These are phyloP conservation scores for Scutellaria minor DNA, from an alignment of 257 asterid species.

Conservation along the genomic window DNA sequence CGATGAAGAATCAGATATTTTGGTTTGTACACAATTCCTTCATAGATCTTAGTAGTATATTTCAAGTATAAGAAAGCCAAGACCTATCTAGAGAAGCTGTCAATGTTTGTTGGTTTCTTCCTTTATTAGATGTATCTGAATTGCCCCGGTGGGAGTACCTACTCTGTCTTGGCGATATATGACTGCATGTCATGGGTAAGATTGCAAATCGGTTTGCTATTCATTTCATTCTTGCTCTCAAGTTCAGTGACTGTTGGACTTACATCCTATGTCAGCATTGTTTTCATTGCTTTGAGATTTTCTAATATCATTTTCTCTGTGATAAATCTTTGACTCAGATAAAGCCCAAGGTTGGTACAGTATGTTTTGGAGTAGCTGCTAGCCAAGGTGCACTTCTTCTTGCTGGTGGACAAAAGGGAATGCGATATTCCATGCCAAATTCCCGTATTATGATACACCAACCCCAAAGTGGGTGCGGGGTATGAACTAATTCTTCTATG, in stretches of 20 bases:
- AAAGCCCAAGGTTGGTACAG: conserved; percentile 97
- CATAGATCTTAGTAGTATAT: conserved; percentile 10
- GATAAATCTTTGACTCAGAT: conserved; percentile 56
- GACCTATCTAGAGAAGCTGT: conserved; percentile 17
- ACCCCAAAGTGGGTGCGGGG: conserved; percentile 97
- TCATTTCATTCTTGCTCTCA: conserved; percentile 22
- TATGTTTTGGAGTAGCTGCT: conserved; percentile 94
- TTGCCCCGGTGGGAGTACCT: conserved; percentile 96
- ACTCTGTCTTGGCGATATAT: conserved; percentile 88
- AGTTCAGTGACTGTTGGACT: conserved; percentile 30
- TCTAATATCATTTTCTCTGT: conserved; percentile 18
- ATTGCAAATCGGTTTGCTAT: conserved; percentile 32
- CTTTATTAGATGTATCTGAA: conserved; percentile 77
- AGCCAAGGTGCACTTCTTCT: conserved; percentile 96
- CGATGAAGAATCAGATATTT: conserved; percentile 89
- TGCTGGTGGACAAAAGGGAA: conserved; percentile 98
- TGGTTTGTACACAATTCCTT: conserved; percentile 53
- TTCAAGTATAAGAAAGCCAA: conserved; percentile 9
- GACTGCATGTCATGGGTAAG: conserved; percentile 99
- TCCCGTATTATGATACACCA: conserved; percentile 96
- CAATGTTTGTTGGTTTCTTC: conserved; percentile 28
- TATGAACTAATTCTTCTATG: conserved; percentile 43
- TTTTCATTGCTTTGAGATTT: conserved; percentile 26
- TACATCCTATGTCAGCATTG: conserved; percentile 4
- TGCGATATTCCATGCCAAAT: conserved; percentile 99